phyloP scores from a whole-genome alignment of 768 basidiomycete species.

The Termitomyces sp. region DNA sequence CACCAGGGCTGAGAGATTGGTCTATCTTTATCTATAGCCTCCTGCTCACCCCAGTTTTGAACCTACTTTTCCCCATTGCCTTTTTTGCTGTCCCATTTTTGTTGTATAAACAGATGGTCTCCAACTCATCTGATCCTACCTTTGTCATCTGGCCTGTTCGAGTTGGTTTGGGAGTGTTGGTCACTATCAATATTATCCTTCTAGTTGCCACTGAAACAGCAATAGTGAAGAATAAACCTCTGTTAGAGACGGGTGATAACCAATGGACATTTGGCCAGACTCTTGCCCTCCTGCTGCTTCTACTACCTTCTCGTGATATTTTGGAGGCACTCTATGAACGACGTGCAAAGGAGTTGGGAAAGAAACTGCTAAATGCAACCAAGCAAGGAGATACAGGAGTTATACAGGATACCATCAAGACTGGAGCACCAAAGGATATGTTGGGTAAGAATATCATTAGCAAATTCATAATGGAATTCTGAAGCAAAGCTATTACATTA shows the following conservation, averaged over 20 bases:
- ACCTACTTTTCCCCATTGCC: neutral
- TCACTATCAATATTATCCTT: neutral
- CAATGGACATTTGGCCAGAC: conserved; percentile 7
- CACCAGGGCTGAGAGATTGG: neutral
- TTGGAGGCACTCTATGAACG: neutral
- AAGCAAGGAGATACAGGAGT: neutral
- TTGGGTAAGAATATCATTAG: neutral
- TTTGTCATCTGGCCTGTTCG: neutral
- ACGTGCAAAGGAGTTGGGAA: neutral
- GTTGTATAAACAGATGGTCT: neutral
- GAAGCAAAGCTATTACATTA: neutral
- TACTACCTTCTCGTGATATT: conserved; percentile 4
- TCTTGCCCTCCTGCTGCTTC: conserved; percentile 3
- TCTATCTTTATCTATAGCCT: neutral
- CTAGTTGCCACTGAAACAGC: neutral
- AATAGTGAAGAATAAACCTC: neutral
- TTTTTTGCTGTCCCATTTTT: neutral
- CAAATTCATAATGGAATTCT: no score
- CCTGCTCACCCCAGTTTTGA: neutral
- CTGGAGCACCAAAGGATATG: neutral
- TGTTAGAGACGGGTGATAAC: neutral
- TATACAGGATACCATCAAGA: neutral
- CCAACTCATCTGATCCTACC: neutral
- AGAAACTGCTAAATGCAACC: neutral
- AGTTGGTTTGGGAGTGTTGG: neutral